Percentiles rank a stretch among this genome's conserved stretches.
These are phyloP conservation scores for Euphorbia schlechtendalii DNA, from an alignment of 441 rosid genomes.

Conservation along the genomic window DNA sequence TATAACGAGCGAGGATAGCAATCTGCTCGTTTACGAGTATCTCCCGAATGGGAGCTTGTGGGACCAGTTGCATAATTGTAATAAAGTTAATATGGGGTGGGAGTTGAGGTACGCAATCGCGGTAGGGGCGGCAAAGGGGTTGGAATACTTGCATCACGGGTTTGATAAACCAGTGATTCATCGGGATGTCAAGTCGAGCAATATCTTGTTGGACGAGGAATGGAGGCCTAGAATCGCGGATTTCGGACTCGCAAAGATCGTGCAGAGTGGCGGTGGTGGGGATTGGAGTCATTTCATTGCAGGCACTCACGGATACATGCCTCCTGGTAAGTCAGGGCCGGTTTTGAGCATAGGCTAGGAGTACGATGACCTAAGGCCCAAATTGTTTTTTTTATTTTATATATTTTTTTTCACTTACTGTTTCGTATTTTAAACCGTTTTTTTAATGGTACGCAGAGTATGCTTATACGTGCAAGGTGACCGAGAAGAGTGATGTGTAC, in stretches of 20 bases:
- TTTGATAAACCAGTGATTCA: slow-evolving; percentile 73
- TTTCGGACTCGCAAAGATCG: no score
- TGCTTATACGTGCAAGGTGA: slow-evolving; percentile 69
- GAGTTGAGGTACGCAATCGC: slow-evolving; percentile 70
- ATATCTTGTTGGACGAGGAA: slow-evolving; percentile 75
- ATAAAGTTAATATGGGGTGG: slow-evolving; percentile 65
- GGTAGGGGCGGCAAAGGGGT: slow-evolving; percentile 69
- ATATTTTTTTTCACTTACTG: no score
- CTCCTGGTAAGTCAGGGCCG: slow-evolving; percentile 84
- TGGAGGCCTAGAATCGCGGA: slow-evolving; percentile 90
- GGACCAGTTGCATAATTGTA: slow-evolving; percentile 61
- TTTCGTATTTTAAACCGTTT: slow-evolving; percentile 3
- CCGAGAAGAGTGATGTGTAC: slow-evolving; percentile 71
- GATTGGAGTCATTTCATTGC: slow-evolving; percentile 66
- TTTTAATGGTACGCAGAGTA: slow-evolving; percentile 44
- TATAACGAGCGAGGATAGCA: slow-evolving; percentile 86
- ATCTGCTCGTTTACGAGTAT: slow-evolving; percentile 79
- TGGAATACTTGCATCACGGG: slow-evolving; percentile 88
- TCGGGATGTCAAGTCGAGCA: slow-evolving; percentile 86
- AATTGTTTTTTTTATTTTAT: no score
- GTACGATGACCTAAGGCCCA: no score
- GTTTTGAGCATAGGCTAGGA: no score
- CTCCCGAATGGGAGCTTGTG: slow-evolving; percentile 88
- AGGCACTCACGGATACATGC: slow-evolving; percentile 87
- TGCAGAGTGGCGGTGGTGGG: slow-evolving; percentile 34